Evolutionary conservation across 345 rosid genomes (phyloP).

Genomic region (Ceriops decandra): DNA sequence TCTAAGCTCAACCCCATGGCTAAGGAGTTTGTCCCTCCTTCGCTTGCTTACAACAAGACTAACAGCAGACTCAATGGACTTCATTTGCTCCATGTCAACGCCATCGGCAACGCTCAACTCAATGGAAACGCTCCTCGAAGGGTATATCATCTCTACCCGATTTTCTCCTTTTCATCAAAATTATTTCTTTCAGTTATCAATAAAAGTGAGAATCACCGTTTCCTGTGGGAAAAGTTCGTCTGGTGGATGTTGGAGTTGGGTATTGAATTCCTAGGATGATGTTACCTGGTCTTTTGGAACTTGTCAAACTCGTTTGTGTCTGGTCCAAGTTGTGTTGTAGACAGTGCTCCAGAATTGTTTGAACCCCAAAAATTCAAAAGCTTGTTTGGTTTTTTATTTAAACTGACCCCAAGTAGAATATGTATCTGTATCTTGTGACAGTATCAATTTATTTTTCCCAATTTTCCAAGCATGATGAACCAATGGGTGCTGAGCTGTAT

Average conservation of each 20-base stretch:
- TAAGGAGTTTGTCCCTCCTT: slow-evolving; percentile 86
- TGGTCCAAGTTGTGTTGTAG: not conserved
- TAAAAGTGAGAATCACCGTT: no score
- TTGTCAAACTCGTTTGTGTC: not conserved
- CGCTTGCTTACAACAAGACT: slow-evolving; percentile 35
- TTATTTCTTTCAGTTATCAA: no score
- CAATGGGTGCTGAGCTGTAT: no score
- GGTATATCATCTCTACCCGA: slow-evolving; percentile 28
- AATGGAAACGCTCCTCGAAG: slow-evolving; percentile 46
- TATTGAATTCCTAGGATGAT: not conserved
- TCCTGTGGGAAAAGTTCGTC: no score
- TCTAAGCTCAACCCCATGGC: slow-evolving; percentile 96
- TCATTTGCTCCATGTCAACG: slow-evolving; percentile 15
- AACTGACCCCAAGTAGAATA: no score
- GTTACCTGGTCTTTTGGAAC: not conserved
- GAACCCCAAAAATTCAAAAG: no score
- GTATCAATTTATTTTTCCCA: not conserved
- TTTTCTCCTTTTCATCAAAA: no score
- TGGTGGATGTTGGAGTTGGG: no score
- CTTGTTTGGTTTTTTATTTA: no score
- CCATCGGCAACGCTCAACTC: slow-evolving; percentile 31
- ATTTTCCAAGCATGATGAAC: slow-evolving; percentile 7
- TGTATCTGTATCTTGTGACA: no score
- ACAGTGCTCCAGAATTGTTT: no score
- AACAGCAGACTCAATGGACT: slow-evolving; percentile 27